Percentiles rank a stretch among this genome's conserved stretches.
phyloP scores from a whole-genome alignment of 345 rosid species.

The Pugionium dolabratum region DNA sequence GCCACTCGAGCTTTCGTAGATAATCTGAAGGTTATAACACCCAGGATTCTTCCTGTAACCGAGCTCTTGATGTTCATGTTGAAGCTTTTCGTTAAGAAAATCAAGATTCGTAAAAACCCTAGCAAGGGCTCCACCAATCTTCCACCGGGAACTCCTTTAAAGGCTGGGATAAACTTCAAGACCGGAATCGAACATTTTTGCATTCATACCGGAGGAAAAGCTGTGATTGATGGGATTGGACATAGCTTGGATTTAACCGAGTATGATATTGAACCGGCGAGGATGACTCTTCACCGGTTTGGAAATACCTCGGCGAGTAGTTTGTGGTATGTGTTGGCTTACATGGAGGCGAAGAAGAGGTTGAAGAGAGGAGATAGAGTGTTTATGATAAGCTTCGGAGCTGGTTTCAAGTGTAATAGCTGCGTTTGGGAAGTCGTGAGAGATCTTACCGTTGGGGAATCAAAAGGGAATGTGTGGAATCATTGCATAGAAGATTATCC shows the following conservation, averaged over 20 bases:
- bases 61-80: constrained; percentile 61
- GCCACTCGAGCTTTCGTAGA: constrained; percentile 78
- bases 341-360: constrained; percentile 89
- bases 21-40: constrained; percentile 67
- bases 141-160: constrained; percentile 29
- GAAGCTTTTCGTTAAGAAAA: constrained; percentile 42
- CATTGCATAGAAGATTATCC: constrained; percentile 76
- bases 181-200: constrained; percentile 90
- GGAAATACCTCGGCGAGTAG: constrained; percentile 96
- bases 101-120: constrained; percentile 31
- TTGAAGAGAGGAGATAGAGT: constrained; percentile 72
- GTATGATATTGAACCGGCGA: constrained; percentile 81
- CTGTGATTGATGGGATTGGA: constrained; percentile 87
- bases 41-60: constrained; percentile 71
- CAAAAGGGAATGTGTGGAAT: constrained; percentile 64
- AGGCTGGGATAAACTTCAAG: constrained; percentile 64
- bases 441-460: constrained; percentile 48
- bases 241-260: constrained; percentile 61
- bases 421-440: constrained; percentile 66
- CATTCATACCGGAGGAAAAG: constrained; percentile 89
- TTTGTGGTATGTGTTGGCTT: constrained; percentile 88
- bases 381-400: constrained; percentile 67
- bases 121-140: constrained; percentile 23
- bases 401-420: constrained; percentile 67
- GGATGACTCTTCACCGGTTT: constrained; percentile 90